phyloP scores from a whole-genome alignment of 768 basidiomycete genomes.

The Coprinopsis cinerea region DNA sequence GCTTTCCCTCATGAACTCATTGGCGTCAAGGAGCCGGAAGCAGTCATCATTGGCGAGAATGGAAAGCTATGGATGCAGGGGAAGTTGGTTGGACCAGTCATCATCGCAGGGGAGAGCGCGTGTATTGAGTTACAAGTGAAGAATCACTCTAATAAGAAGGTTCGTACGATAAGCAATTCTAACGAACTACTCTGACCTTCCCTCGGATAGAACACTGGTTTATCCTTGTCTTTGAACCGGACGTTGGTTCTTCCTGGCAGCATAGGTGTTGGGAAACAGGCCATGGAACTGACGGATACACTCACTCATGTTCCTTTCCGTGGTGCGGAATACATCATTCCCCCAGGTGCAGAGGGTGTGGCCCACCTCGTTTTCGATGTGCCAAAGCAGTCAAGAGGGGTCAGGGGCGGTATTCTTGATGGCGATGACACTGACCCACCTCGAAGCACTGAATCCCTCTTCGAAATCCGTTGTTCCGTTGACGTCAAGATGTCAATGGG shows the following conservation, averaged over 20 bases:
- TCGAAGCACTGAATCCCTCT: constrained; percentile 46
- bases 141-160: constrained; percentile 80
- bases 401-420: constrained; percentile 55
- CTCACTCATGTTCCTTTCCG: constrained; percentile 64
- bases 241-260: constrained; percentile 50
- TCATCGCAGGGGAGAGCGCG: constrained; percentile 63
- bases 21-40: constrained; percentile 43
- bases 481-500: constrained; percentile 64
- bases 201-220: constrained; percentile 52
- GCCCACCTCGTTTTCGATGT: constrained; percentile 78
- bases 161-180: constrained; percentile 21
- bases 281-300: constrained; percentile 61
- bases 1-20: constrained; percentile 31
- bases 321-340: constrained; percentile 69
- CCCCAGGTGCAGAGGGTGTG: constrained; percentile 70
- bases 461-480: constrained; percentile 64
- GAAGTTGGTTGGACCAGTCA: constrained; percentile 52
- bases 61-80: constrained; percentile 79
- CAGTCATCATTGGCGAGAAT: constrained; percentile 62
- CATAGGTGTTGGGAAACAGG: constrained; percentile 34
- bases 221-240: constrained; percentile 56
- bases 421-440: constrained; percentile 33
- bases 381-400: constrained; percentile 58
- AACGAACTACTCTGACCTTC: constrained; percentile 7
- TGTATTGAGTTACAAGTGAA: constrained; percentile 75